Evolutionary conservation across 805 yeast species (phyloP), one percentile per base, ranked within the genome.

Genomic region (Metschnikowia picachoensis): DNA sequence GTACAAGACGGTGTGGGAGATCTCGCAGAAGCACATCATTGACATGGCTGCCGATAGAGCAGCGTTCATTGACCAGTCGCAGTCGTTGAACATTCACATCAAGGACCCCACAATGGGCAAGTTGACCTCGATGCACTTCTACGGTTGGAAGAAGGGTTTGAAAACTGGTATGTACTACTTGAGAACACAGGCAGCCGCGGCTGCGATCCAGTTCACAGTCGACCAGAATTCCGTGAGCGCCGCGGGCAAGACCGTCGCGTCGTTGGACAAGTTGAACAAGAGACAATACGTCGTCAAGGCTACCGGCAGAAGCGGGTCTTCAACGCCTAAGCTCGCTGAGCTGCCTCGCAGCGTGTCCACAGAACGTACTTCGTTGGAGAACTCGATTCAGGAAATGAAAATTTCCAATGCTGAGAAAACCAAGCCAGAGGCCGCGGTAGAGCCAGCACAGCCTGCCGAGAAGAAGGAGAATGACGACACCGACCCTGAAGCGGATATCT

Each of bases 101-200:
- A 81, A 79, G 64, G 83, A 83, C 50, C 97, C 97, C 49, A 90
- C 98, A 2, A 87, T 89, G 92, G 95, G 96, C 60, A 94, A 94
- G 68, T 78, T 94, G 63, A 94, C 98, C 6, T 82, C 94, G 54
- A 94, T 94, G 97, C 99, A 94, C 68, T 94, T 94, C 76, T 92
- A 94, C 64, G 98, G 97, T 39, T 94, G 99, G 99, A 87, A 87
- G 75, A 89, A 87, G 74, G 99, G 99, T 50, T 79, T 94, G 65
- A 94, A 94, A 78, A 94, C 99, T 5, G 99, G 99, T 61, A 92
- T 94, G 95, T 94, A 94, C 76, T 94, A 94, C 70, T 75, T 94
- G 67, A 84, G 98, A 70, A 92, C 98, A 10, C 95, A 88, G 76
- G 97, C 98, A 50, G 99, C 99, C 16, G 80, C 96, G 36, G 87